Evolutionary conservation across 805 yeast species (phyloP), one percentile per base, ranked within the genome.

Genomic region (Lipomyces orientalis): DNA sequence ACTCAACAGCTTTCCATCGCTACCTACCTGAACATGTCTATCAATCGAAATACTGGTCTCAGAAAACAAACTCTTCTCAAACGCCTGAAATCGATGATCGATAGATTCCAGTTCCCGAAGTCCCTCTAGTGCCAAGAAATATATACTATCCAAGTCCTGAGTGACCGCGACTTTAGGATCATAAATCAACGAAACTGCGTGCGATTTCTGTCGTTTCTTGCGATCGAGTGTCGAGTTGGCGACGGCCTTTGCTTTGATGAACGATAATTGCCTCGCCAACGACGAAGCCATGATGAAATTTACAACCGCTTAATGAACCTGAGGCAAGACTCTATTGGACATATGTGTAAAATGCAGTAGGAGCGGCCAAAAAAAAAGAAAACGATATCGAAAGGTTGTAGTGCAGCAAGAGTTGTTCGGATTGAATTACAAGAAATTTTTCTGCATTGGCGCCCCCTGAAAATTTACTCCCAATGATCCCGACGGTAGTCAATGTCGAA

Each of bases 111-210:
- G 81, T 73, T 90, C 93, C 37, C 86, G 87, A 57, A 93, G 82
- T 0, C 97, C 97, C 65, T 90, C 95, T 6, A 85, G 74, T 1
- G 95, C 89, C 64, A 86, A 86, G 62, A 88, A 85, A 75, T 84
- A 90, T 66, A 95, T 87, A 57, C 89, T 83, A 73, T 93, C 97
- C 75, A 86, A 93, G 77, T 95, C 99, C 81, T 95, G 98, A 46
- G 93, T 86, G n/a, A 96, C 91, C 19, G 99, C 99, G 68, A 87
- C 88, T 74, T 89, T 87, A 9, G 97, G 84, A 55, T 91, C 96
- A 77, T 89, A 93, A 34, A 95, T 85, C 71, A 95, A 85, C 59
- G 99, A 95, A 52, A 91, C 88, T 51, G 97, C 87, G 76, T 95
- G 99, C 66, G 93, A 81, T 78, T 90, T 90, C 70, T 93, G 91